Base-by-base conservation (phyloP, 2,329 filamentous ascomycete species). In the Colletotrichum sojae region DNA sequence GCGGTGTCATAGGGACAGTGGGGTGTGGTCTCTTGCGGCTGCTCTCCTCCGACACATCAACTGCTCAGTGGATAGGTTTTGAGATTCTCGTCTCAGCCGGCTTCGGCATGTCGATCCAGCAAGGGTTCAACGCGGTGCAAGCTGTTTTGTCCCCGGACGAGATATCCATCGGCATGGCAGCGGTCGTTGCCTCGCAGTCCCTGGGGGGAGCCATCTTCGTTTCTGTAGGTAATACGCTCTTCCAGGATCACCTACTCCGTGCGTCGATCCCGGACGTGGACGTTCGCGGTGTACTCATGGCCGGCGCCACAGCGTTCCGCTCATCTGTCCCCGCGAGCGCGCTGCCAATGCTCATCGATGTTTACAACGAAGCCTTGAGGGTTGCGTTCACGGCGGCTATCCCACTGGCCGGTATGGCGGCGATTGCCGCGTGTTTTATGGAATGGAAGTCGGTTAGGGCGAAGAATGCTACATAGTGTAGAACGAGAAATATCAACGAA, bases 281-380 rank as follows among this genome's bases (percentile, higher is more conserved):
- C 27, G 52, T 69, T 6, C 46, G 52, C 36, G 31, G 13, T 2
- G 76, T 85, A 1, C 69, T 83, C 5, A 67, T 70, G 2, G 80
- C 80, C 0, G 84, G 84, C 12, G 83, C 83, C 1, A 89, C 89
- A 0, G 81, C 86, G 66, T 78, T 93, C 40, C 83, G 86, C 67
- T 22, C 53, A 5, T 78, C 78, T 1, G 87, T 92, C 63, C 74
- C 83, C 0, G 63, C 78, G 0, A 75, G 85, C 13, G 81, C 82
- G 70, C 74, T 91, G 0, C 74, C 78, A 0, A 82, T 81, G 0
- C 86, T 92, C 49, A 78, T 91, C 16, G 59, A 74, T 0, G 87
- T 87, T 0, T 92, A 92, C 78, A 90, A 86, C 67, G 79, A 85
- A 59, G 87, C 86, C 0, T 88, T 90, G 73, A 89, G 89, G 73